These are phyloP conservation scores for Musa schizocarpa DNA, from an alignment of 176 grass and related monocot species.

Conservation along the genomic window DNA sequence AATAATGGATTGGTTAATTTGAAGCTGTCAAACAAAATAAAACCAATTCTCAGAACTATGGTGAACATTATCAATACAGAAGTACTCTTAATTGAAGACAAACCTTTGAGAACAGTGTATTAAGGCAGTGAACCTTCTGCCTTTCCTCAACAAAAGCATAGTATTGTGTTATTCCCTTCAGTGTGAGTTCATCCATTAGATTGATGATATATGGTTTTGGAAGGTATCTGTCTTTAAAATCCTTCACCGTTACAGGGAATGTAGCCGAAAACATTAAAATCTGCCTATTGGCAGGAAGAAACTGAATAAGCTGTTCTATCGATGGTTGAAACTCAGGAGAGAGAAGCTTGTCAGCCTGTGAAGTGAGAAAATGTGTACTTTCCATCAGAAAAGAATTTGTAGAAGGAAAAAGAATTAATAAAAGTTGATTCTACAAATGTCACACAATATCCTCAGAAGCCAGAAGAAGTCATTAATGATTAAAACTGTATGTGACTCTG, in stretches of 20 bases:
- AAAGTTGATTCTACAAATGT: neutral
- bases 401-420: neutral
- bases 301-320: constrained; percentile 10
- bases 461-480: too few relatives aligned
- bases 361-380: neutral
- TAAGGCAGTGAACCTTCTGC: constrained; percentile 17
- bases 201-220: constrained; percentile 19
- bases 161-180: constrained; percentile 19
- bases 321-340: constrained; percentile 22
- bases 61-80: neutral
- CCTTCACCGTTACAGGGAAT: constrained; percentile 19
- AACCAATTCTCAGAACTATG: neutral
- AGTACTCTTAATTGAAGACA: neutral
- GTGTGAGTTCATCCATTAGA: constrained; percentile 20
- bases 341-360: constrained; percentile 20
- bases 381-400: neutral
- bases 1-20: constrained; percentile 20
- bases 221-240: constrained; percentile 18
- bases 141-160: constrained; percentile 22
- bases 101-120: constrained; percentile 23
- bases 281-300: constrained; percentile 15
- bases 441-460: too few relatives aligned
- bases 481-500: too few relatives aligned
- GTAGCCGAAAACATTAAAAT: constrained; percentile 20
- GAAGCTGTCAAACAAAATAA: constrained; percentile 11